Evolutionary conservation across 306 rosid species (phyloP).

Genomic region (Begonia peltatifolia): DNA sequence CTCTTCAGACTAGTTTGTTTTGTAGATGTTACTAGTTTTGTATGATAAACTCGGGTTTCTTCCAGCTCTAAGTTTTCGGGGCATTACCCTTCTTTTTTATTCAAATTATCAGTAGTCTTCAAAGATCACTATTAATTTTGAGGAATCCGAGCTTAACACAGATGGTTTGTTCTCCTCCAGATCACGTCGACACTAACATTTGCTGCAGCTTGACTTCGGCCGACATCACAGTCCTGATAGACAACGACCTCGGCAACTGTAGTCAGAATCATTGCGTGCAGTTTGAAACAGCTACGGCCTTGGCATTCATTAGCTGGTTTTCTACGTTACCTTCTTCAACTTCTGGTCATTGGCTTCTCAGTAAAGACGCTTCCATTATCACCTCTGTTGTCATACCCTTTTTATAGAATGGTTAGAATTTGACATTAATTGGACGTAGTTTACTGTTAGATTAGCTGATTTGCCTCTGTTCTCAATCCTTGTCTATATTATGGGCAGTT

Average conservation of each 20-base stretch:
- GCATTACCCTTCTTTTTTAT: no score
- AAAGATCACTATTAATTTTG: no score
- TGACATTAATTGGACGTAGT: neutral
- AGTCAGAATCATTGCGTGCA: conserved; percentile 51
- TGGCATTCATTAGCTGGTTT: conserved; percentile 88
- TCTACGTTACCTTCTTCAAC: conserved; percentile 56
- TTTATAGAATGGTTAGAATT: neutral
- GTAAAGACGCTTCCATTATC: neutral
- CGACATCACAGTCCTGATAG: conserved; percentile 83
- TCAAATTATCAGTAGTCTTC: no score
- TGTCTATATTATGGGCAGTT: no score
- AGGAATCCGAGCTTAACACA: neutral
- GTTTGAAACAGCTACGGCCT: conserved; percentile 76
- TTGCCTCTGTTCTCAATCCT: no score
- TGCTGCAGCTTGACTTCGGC: conserved; percentile 97
- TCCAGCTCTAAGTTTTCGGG: no score
- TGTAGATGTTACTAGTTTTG: no score
- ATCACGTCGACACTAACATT: conserved; percentile 75
- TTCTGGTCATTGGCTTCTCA: conserved; percentile 61
- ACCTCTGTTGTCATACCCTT: neutral
- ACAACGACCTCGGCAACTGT: conserved; percentile 63
- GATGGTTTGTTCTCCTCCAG: conserved; percentile 25
- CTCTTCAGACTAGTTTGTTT: no score
- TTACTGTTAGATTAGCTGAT: no score
- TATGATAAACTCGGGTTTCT: neutral